A percentile compares a stretch with the other conserved stretches of the same genome.
phyloP scores from a whole-genome alignment of 2,329 filamentous ascomycete genomes.

The Neofusicoccum parvum region DNA sequence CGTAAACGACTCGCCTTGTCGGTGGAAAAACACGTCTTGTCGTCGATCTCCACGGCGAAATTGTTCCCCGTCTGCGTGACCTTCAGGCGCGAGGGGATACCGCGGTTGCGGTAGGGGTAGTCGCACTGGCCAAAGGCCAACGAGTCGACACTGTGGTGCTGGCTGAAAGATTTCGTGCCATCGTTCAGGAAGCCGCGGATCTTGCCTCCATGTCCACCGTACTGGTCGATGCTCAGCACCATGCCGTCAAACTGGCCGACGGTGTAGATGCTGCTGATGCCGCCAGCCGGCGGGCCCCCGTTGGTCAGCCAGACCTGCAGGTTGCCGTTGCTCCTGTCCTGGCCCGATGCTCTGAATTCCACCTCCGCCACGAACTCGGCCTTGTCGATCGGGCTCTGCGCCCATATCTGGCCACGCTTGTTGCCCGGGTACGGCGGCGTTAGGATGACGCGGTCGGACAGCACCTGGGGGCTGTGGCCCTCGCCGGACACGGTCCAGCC shows the following conservation, averaged over 20 bases:
- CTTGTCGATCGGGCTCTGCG: conserved; percentile 61
- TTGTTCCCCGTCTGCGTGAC: conserved; percentile 65
- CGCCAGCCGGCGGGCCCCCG: conserved; percentile 66
- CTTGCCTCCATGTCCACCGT: conserved; percentile 76
- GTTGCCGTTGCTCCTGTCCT: conserved; percentile 83
- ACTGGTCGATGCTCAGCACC: conserved; percentile 80
- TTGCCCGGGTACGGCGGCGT: conserved; percentile 88
- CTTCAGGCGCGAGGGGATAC: conserved; percentile 77
- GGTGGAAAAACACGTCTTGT: conserved; percentile 79
- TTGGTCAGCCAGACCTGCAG: conserved; percentile 90
- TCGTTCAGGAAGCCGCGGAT: conserved; percentile 94
- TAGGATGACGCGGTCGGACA: conserved; percentile 89
- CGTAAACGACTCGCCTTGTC: conserved; percentile 53
- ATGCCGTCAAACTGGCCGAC: conserved; percentile 87
- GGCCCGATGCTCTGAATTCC: conserved; percentile 83
- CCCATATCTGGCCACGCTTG: conserved; percentile 81
- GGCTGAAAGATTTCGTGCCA: conserved; percentile 76
- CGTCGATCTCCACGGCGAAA: conserved; percentile 81
- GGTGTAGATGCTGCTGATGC: conserved; percentile 79
- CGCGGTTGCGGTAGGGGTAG: conserved; percentile 88
- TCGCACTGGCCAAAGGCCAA: conserved; percentile 92
- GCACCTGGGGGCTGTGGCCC: conserved; percentile 59
- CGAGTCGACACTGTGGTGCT: conserved; percentile 75
- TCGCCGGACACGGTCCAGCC: conserved; percentile 59
- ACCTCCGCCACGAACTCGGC: conserved; percentile 80